Evolutionary conservation across 2,329 filamentous ascomycete genomes (phyloP), one percentile per base, ranked within the genome.

Genomic region (Aspergillus clavatus): DNA sequence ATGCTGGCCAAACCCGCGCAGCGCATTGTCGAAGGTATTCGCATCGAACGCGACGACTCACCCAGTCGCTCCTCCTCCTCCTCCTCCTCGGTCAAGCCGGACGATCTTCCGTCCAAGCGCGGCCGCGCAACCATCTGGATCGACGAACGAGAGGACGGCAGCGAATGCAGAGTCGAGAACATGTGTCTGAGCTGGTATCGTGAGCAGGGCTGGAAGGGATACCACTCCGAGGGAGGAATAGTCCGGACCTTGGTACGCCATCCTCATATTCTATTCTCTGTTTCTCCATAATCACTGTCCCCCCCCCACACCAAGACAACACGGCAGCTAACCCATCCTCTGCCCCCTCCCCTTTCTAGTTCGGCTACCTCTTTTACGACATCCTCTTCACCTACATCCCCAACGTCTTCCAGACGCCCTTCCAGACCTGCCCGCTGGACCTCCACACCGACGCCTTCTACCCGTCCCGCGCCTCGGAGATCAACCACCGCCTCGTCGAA

Each of bases 321-420:
- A 11, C 23, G 14, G 11, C 26, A 28, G 10, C 40, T 50, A 22
- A 43, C 22, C 12, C 14, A 35, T 5, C 28, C 24, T 24, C 23
- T 4, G 4, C 4, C 4, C 4, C 23, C 23, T 5, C 4, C 23
- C 23, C n/a, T 2, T 18, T 3, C 7, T 24, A 69, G 21, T 90
- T 90, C 67, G 86, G 83, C 11, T 91, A 93, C 61, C 80, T 98
- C 14, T 95, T 97, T 72, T 93, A 84, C 72, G 91, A 98, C 66
- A 80, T 97, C 19, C 73, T 98, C 5, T 97, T 97, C 69, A 76
- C 89, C 21, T 95, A 95, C 66, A 80, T 97, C 4, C 91, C 93
- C 21, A 95, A 97, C 57, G 91, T 98, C 44, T 98, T 98, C 67
- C 91, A 97, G 65, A 98, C 93, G 5, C 81, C 86, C 1, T 98